Base-by-base conservation (phyloP, 2,329 filamentous ascomycete species). In the Pestalotiopsis sp. region DNA sequence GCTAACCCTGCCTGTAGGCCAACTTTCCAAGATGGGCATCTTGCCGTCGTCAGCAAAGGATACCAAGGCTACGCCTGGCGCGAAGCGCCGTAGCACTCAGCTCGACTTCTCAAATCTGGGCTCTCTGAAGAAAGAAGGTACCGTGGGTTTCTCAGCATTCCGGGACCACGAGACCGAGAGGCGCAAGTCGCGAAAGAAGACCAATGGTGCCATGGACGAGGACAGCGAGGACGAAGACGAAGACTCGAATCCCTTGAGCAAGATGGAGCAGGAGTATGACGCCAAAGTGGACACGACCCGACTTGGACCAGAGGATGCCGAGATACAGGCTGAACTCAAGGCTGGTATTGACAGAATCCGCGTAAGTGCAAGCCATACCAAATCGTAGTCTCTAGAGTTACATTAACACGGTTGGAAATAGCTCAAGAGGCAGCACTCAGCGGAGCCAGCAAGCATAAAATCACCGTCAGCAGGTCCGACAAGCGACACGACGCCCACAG, bases 1-100 rank as follows among this genome's bases (percentile, higher is more conserved):
- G 38, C 59, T 62, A 39, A 62, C 12, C 12, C 13, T 62, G 38
- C 9, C 4, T 65, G 31, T 72, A 97, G 94, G 94, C 65, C 96
- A 99, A 90, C 85, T 99, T 64, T 92, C 95, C 77, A 99, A 98
- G 81, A 97, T 99, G 91, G 95, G 95, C 49, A 93, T 99, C 49
- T 81, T 97, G 38, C 87, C 90, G 58, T 36, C 31, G 31, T 86
- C 91, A 9, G 80, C 88, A 4, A 95, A 94, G 78, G 81, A 86
- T 14, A 82, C 89, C 25, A 88, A 91, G 67, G 85, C 89, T 14
- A 85, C 90, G 0, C 84, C 84, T 52, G 85, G 87, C 7, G 81
- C 83, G n/a, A 97, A 97, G 81, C 88, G 95, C 74, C 91, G 94
- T 74, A 97, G 94, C 3, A 87, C 91, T 7, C 92, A 94, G 74